Percentiles rank a stretch among this genome's conserved stretches.
Conservation (phyloP, 257 asterid genomes). For the Haberlea rhodopensis region DNA sequence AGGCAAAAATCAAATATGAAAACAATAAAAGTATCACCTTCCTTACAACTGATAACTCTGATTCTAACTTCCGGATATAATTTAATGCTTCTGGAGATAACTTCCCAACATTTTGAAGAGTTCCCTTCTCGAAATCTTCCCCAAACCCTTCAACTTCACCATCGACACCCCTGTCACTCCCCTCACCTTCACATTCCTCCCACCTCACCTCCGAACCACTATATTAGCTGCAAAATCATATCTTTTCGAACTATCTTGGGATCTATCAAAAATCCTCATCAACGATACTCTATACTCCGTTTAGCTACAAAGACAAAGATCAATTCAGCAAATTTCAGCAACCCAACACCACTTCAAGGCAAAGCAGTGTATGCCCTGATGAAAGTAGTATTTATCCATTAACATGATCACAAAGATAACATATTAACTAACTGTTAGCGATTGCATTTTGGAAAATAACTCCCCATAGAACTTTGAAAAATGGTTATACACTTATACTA, state of each 20-base stretch:
- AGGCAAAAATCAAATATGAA: slow-evolving; percentile 6
- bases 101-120: slow-evolving; percentile 37
- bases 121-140: slow-evolving; percentile 32
- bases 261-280: slow-evolving; percentile 79
- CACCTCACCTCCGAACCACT: slow-evolving; percentile 44
- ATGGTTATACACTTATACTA: not conserved
- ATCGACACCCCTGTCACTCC: slow-evolving; percentile 31
- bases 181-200: slow-evolving; percentile 37
- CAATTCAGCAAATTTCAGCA: slow-evolving; percentile 17
- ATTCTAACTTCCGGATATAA: slow-evolving; percentile 69
- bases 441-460: not conserved
- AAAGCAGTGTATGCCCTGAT: not conserved
- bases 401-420: not conserved
- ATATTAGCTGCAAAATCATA: slow-evolving; percentile 23
- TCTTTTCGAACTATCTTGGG: slow-evolving; percentile 33
- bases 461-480: not conserved
- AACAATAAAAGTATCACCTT: slow-evolving; percentile 49
- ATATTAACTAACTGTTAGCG: not conserved
- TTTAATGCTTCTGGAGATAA: slow-evolving; percentile 61
- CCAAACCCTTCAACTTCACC: slow-evolving; percentile 33
- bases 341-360: not conserved
- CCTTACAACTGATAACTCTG: slow-evolving; percentile 56
- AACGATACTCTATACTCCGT: slow-evolving; percentile 86
- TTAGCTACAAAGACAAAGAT: slow-evolving; percentile 49
- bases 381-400: not conserved